phyloP scores from a whole-genome alignment of 2,329 filamentous ascomycete genomes.

The Phoma herbarum region DNA sequence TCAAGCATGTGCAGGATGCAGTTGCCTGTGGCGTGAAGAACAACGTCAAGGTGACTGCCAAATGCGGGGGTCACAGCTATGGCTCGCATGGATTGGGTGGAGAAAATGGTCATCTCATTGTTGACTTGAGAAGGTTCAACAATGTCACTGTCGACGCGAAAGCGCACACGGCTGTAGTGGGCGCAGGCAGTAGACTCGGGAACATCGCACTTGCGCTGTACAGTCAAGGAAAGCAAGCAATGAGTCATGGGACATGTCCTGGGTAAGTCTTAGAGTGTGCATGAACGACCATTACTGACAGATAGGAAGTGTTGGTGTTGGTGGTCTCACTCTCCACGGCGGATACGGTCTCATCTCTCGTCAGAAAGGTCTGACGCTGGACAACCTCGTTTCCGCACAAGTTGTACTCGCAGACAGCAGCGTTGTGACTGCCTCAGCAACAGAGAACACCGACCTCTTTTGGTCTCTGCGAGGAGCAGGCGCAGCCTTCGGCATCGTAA shows the following conservation, averaged over 20 bases:
- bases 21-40: not conserved
- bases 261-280: not conserved
- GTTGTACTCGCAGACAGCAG: not conserved
- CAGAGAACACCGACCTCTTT: slow-evolving; percentile 51
- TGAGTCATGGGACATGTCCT: not conserved
- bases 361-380: not conserved
- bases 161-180: not conserved
- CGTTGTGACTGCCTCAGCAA: not conserved
- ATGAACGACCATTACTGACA: not conserved
- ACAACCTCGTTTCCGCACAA: not conserved
- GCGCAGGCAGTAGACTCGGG: not conserved
- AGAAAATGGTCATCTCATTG: not conserved
- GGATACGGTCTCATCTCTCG: not conserved
- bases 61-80: not conserved
- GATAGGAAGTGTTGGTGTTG: not conserved
- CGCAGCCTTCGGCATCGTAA: slow-evolving; percentile 52
- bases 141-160: not conserved
- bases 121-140: not conserved
- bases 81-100: not conserved
- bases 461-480: slow-evolving; percentile 53
- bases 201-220: not conserved
- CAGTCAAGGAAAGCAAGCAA: not conserved
- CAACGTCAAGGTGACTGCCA: not conserved
- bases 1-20: not conserved
- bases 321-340: not conserved